Evolutionary conservation across 331 rosid genomes (phyloP).

Genomic region (Malus hybrid): DNA sequence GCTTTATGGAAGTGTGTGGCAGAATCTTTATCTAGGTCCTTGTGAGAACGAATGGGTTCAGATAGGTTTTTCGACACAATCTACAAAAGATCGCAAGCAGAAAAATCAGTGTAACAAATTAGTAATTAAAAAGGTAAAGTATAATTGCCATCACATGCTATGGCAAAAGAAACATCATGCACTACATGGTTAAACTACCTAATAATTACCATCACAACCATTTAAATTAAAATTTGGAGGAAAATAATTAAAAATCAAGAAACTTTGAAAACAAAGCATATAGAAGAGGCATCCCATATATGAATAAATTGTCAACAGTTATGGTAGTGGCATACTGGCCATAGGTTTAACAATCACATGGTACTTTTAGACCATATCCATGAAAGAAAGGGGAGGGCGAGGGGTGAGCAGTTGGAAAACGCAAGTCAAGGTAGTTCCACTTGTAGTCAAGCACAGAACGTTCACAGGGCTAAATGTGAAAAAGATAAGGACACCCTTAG

Average conservation of each 20-base stretch:
- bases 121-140: background rate
- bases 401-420: background rate
- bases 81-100: slow-evolving; percentile 35
- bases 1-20: slow-evolving; percentile 79
- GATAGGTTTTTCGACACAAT: slow-evolving; percentile 81
- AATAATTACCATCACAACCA: background rate
- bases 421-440: background rate
- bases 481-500: background rate
- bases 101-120: slow-evolving; percentile 11
- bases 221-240: background rate
- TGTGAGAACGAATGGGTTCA: slow-evolving; percentile 97
- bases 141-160: background rate
- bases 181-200: background rate
- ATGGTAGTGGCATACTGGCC: background rate
- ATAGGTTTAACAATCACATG: background rate
- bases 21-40: slow-evolving; percentile 98
- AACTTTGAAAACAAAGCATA: background rate
- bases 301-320: background rate
- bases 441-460: background rate
- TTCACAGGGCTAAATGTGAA: background rate
- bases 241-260: background rate
- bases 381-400: background rate
- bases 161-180: background rate
- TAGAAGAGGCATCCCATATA: background rate
- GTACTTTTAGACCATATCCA: background rate